These are phyloP conservation scores for Aspergillus fumigatus DNA, from an alignment of 2,329 filamentous ascomycete genomes.

Conservation along the genomic window DNA sequence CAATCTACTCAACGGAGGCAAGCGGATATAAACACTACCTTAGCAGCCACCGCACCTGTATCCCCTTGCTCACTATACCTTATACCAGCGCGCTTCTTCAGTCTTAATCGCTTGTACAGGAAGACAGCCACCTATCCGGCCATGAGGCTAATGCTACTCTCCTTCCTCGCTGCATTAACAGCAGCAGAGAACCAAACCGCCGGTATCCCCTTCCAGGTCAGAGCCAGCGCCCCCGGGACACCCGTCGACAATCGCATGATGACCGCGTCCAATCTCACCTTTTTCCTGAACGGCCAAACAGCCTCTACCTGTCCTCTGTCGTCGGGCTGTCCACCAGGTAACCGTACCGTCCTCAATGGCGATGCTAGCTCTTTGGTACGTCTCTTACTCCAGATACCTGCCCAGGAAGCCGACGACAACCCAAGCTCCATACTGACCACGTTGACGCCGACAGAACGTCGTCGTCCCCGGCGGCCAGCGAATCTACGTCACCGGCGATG, in stretches of 20 bases:
- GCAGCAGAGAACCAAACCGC: not conserved
- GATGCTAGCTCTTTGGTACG: conserved; percentile 35
- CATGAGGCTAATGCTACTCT: not conserved
- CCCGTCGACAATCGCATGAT: conserved; percentile 47
- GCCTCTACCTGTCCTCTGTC: conserved; percentile 48
- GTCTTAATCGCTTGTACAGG: not conserved
- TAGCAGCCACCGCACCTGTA: not conserved
- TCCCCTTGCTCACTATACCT: not conserved
- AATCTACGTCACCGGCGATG: conserved; percentile 54
- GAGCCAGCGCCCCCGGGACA: conserved; percentile 43
- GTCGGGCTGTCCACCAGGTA: conserved; percentile 44
- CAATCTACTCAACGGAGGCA: not conserved
- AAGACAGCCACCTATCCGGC: not conserved
- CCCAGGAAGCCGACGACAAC: not conserved
- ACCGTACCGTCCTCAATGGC: conserved; percentile 44
- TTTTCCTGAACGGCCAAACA: conserved; percentile 48
- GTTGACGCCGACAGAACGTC: conserved; percentile 34
- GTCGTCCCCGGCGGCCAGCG: conserved; percentile 60
- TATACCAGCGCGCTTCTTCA: not conserved
- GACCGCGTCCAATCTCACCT: conserved; percentile 45
- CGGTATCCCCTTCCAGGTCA: conserved; percentile 38
- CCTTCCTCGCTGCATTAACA: not conserved
- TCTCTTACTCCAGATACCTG: conserved; percentile 11
- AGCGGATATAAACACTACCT: not conserved
- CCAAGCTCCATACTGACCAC: conserved; percentile 15